These are phyloP conservation scores for Cyberlindnera subsufficiens DNA, from an alignment of 805 yeast genomes.

Conservation along the genomic window DNA sequence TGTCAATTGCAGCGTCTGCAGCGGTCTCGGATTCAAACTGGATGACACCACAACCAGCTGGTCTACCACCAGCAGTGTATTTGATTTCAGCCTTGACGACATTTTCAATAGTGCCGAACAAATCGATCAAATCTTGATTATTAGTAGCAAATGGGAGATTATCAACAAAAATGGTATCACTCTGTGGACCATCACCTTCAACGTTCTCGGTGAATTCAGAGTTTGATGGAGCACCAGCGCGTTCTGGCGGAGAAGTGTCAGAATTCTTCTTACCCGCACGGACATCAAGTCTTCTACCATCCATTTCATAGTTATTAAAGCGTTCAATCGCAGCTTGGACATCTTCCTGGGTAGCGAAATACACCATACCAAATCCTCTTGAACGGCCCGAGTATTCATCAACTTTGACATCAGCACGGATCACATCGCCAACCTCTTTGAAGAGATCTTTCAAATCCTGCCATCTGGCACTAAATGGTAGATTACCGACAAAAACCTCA, in stretches of 20 bases:
- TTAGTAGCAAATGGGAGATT: slow-evolving; percentile 91
- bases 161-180: slow-evolving; percentile 56
- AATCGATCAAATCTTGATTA: slow-evolving; percentile 73
- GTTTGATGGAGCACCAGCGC: slow-evolving; percentile 5
- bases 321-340: slow-evolving; percentile 66
- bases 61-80: slow-evolving; percentile 49
- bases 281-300: slow-evolving; percentile 76
- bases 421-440: slow-evolving; percentile 69
- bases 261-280: slow-evolving; percentile 57
- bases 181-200: slow-evolving; percentile 53
- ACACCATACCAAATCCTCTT: slow-evolving; percentile 81
- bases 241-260: slow-evolving; percentile 3
- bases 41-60: slow-evolving; percentile 84
- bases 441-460: slow-evolving; percentile 81
- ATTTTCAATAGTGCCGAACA: slow-evolving; percentile 79
- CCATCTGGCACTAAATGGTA: slow-evolving; percentile 82
- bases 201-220: slow-evolving; percentile 65
- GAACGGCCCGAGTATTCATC: slow-evolving; percentile 64
- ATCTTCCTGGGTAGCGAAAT: slow-evolving; percentile 57
- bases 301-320: slow-evolving; percentile 63
- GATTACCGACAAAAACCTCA: slow-evolving; percentile 73
- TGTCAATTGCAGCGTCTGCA: slow-evolving; percentile 70
- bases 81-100: slow-evolving; percentile 75
- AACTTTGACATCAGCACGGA: slow-evolving; percentile 71
- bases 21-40: slow-evolving; percentile 58